phyloP scores from a whole-genome alignment of 2,329 filamentous ascomycete species.

The Monilinia aucupariae region DNA sequence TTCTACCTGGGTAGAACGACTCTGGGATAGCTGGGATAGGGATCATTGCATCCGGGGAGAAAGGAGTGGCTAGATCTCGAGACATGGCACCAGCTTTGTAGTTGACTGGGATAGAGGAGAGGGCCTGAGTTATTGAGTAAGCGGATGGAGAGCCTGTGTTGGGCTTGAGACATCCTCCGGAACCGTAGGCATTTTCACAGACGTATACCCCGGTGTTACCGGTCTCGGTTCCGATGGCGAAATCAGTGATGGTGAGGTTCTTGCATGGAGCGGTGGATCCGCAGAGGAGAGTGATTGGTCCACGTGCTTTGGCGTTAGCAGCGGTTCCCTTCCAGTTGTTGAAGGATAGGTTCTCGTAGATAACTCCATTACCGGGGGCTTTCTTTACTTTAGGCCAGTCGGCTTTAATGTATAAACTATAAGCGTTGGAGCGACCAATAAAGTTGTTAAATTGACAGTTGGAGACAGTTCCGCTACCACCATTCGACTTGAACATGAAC shows the following conservation, averaged over 20 bases:
- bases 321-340: constrained; percentile 52
- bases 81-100: constrained; percentile 20
- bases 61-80: constrained; percentile 22
- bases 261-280: constrained; percentile 47
- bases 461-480: constrained; percentile 48
- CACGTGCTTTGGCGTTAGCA: constrained; percentile 44
- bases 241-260: constrained; percentile 45
- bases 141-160: constrained; percentile 7
- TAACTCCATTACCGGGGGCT: constrained; percentile 45
- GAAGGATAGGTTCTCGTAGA: constrained; percentile 48
- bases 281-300: constrained; percentile 50
- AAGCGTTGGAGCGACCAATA: constrained; percentile 54
- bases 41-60: constrained; percentile 23
- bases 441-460: constrained; percentile 52
- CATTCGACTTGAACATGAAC: constrained; percentile 58
- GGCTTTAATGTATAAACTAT: constrained; percentile 45
- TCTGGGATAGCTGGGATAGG: constrained; percentile 29
- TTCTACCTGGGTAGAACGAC: constrained; percentile 27
- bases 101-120: constrained; percentile 19
- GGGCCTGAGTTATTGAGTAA: constrained; percentile 17
- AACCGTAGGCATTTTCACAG: constrained; percentile 46
- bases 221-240: constrained; percentile 48
- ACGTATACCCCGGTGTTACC: constrained; percentile 40
- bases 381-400: constrained; percentile 47
- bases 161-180: constrained; percentile 39